Evolutionary conservation across 176 grass and related monocot species (phyloP), one percentile per base, ranked within the genome.

Genomic region (Aegilops sharonensis): DNA sequence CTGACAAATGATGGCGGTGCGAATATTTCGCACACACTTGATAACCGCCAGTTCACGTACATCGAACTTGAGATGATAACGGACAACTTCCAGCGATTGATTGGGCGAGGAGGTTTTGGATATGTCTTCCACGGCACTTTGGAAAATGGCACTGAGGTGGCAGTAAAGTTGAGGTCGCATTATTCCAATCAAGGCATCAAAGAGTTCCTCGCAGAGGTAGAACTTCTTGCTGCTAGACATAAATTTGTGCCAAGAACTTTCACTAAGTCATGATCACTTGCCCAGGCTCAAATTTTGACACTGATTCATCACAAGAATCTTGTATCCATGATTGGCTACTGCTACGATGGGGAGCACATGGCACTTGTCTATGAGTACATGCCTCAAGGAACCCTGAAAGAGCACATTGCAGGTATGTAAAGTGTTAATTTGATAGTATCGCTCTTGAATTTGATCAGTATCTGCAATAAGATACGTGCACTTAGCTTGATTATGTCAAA

Each of bases 281-380:
- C 75, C 59, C 62, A 97, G 94, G 92, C 88, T 24, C 86, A 97
- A 65, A 62, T 65, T 72, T 85, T 97, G 15, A 87, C 84, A 7
- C 84, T 84, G 84, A 77, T 97, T 61, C 92, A 97, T 75, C 92
- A 97, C 67, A 92, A 82, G 37, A 89, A 91, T 34, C 40, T 97
- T 4, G 88, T 97, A 62, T 77, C 90, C 3, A 47, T 91, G 67
- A 73, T 94, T 78, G 94, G 92, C 31, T 94, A 91, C 39, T 97
- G 94, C 81, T 91, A 85, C 21, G 94, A 97, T 81, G 2, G 72
- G 60, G 40, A 25, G 30, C 63, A 78, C 31, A 57, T 90, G 83
- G 92, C 88, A 15, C 89, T 97, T 63, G 85, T 97, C 10, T 91
- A 93, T 15, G 91, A 96, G 36, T 90, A 91, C 70, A 97, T 92